phyloP scores from a whole-genome alignment of 2,329 filamentous ascomycete species.

The Epichloe typhina region DNA sequence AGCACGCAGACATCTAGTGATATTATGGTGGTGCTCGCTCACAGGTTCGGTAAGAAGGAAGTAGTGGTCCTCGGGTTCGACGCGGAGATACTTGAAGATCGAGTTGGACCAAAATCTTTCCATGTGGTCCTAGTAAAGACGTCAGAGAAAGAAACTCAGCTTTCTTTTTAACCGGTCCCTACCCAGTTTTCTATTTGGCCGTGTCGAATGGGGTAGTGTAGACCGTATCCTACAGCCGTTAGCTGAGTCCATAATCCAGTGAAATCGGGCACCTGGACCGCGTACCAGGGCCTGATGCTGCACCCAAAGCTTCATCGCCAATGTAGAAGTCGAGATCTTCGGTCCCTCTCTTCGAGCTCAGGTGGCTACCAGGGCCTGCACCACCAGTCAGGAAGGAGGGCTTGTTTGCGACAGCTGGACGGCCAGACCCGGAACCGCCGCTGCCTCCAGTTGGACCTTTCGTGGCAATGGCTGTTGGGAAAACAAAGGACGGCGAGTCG shows the following conservation, averaged over 20 bases:
- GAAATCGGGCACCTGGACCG: not conserved
- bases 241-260: slow-evolving; percentile 6
- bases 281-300: slow-evolving; percentile 67
- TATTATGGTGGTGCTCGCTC: slow-evolving; percentile 30
- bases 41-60: slow-evolving; percentile 96
- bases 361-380: slow-evolving; percentile 59
- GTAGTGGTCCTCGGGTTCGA: slow-evolving; percentile 97
- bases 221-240: slow-evolving; percentile 58
- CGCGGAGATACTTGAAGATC: slow-evolving; percentile 97
- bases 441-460: slow-evolving; percentile 63
- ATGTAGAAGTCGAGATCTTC: slow-evolving; percentile 99
- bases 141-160: slow-evolving; percentile 14
- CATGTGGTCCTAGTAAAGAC: slow-evolving; percentile 72
- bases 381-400: slow-evolving; percentile 90
- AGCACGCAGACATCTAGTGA: not conserved
- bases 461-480: slow-evolving; percentile 95
- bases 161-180: slow-evolving; percentile 17
- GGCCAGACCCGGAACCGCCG: slow-evolving; percentile 69
- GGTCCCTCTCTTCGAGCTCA: slow-evolving; percentile 86
- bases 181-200: slow-evolving; percentile 99
- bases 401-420: slow-evolving; percentile 85
- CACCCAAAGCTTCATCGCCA: slow-evolving; percentile 84
- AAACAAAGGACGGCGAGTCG: slow-evolving; percentile 97
- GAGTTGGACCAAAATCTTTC: slow-evolving; percentile 99
- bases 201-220: slow-evolving; percentile 95